phyloP scores from a whole-genome alignment of 2,329 filamentous ascomycete species.

The Leptodontidium sp. region DNA sequence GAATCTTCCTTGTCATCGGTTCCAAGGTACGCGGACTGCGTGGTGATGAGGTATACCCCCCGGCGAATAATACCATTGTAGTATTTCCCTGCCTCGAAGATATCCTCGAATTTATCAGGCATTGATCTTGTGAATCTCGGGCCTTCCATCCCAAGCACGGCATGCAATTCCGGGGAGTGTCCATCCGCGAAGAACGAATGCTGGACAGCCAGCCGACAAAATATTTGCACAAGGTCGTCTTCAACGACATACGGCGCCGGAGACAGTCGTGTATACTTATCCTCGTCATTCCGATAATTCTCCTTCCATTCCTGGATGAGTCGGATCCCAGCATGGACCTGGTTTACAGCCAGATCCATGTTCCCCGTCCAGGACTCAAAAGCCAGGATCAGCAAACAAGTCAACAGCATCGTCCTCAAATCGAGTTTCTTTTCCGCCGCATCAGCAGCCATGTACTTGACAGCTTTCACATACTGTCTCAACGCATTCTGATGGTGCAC shows the following conservation, averaged over 20 bases:
- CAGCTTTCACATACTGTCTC: slow-evolving; percentile 33
- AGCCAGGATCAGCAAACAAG: slow-evolving; percentile 56
- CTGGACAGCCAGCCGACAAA: slow-evolving; percentile 33
- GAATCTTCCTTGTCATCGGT: slow-evolving; percentile 26
- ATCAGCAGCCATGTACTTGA: slow-evolving; percentile 34
- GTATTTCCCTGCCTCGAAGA: slow-evolving; percentile 33
- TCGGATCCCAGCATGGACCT: slow-evolving; percentile 35
- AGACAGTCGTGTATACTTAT: slow-evolving; percentile 25
- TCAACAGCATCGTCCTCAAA: slow-evolving; percentile 51
- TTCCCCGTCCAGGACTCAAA: slow-evolving; percentile 62
- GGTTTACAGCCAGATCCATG: slow-evolving; percentile 33
- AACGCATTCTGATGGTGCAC: slow-evolving; percentile 35
- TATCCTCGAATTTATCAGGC: slow-evolving; percentile 27
- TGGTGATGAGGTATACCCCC: slow-evolving; percentile 33
- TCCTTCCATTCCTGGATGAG: slow-evolving; percentile 45
- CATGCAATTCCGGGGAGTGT: slow-evolving; percentile 26
- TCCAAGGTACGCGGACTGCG: slow-evolving; percentile 27
- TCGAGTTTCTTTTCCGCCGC: slow-evolving; percentile 49
- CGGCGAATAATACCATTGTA: slow-evolving; percentile 35
- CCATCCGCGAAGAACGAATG: slow-evolving; percentile 35
- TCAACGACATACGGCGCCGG: slow-evolving; percentile 32
- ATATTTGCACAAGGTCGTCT: slow-evolving; percentile 32
- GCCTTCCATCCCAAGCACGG: slow-evolving; percentile 30
- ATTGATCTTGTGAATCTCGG: slow-evolving; percentile 31
- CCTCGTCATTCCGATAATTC: slow-evolving; percentile 24